Evolutionary conservation across 495 filamentous ascomycete species (phyloP).

Genomic region (Xanthoparmelia taractica): DNA sequence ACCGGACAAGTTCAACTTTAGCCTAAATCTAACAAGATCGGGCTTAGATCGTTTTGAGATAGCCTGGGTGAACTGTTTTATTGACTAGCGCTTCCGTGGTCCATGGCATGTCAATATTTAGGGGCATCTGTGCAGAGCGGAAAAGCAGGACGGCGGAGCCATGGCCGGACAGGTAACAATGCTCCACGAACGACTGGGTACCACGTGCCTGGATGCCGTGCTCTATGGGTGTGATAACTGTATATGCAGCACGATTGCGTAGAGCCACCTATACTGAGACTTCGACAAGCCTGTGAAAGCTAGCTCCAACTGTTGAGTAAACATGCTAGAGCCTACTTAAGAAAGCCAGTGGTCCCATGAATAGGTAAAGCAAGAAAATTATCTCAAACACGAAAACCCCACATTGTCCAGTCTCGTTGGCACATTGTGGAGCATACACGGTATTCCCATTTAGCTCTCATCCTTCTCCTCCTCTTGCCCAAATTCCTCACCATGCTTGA

Average conservation of each 20-base stretch:
- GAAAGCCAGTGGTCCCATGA: not conserved
- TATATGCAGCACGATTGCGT: not conserved
- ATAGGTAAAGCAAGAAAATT: not conserved
- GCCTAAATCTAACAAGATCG: too few species aligned
- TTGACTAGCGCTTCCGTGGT: not conserved
- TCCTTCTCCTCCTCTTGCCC: not conserved
- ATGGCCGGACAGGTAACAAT: not conserved
- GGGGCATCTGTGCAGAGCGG: too few species aligned
- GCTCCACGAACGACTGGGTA: not conserved
- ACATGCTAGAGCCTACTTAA: not conserved
- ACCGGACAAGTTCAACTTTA: too few species aligned
- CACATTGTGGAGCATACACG: not conserved
- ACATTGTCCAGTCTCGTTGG: not conserved
- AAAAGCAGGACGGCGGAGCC: not conserved
- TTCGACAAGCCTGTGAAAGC: not conserved
- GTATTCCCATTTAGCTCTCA: not conserved
- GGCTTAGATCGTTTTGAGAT: too few species aligned
- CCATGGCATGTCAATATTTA: too few species aligned
- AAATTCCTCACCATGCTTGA: not conserved
- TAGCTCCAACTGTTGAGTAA: not conserved
- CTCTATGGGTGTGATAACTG: not conserved
- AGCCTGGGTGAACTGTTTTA: too few species aligned
- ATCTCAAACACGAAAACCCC: too few species aligned
- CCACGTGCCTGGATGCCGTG: not conserved
- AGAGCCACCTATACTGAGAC: not conserved